Evolutionary conservation across 768 basidiomycete genomes (phyloP).

Genomic region (Amanita fuliginea): DNA sequence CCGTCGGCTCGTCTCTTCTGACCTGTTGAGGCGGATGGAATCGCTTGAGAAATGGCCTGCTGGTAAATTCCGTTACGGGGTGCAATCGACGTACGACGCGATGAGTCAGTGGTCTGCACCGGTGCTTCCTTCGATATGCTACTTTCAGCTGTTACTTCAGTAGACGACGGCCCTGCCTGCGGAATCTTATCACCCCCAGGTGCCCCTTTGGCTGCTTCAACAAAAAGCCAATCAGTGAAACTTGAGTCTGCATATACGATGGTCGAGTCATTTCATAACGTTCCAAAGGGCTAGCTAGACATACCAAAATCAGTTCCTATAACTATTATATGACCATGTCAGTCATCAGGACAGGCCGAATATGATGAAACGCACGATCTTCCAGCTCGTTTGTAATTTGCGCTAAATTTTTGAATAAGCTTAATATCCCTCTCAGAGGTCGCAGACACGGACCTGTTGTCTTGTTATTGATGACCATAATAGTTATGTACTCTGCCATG

Average conservation of each 20-base stretch:
- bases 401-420: conserved; percentile 27
- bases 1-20: conserved; percentile 60
- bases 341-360: background rate
- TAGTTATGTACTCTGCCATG: conserved; percentile 92
- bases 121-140: conserved; percentile 21
- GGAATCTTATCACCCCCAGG: conserved; percentile 35
- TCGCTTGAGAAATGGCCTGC: conserved; percentile 59
- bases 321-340: conserved; percentile 20
- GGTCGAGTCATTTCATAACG: background rate
- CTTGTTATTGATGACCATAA: conserved; percentile 93
- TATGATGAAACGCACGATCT: conserved; percentile 43
- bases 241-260: conserved; percentile 42
- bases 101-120: conserved; percentile 23
- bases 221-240: conserved; percentile 87
- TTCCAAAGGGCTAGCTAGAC: conserved; percentile 11
- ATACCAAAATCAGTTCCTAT: conserved; percentile 80
- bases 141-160: conserved; percentile 20
- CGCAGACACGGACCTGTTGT: conserved; percentile 43
- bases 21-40: conserved; percentile 37
- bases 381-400: conserved; percentile 85
- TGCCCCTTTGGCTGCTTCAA: conserved; percentile 63
- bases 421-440: background rate
- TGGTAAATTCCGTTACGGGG: conserved; percentile 57
- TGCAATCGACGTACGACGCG: conserved; percentile 33
- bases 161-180: conserved; percentile 24